Base-by-base conservation (phyloP, 768 basidiomycete species). In the Cystobasidiopsis lactophilus region DNA sequence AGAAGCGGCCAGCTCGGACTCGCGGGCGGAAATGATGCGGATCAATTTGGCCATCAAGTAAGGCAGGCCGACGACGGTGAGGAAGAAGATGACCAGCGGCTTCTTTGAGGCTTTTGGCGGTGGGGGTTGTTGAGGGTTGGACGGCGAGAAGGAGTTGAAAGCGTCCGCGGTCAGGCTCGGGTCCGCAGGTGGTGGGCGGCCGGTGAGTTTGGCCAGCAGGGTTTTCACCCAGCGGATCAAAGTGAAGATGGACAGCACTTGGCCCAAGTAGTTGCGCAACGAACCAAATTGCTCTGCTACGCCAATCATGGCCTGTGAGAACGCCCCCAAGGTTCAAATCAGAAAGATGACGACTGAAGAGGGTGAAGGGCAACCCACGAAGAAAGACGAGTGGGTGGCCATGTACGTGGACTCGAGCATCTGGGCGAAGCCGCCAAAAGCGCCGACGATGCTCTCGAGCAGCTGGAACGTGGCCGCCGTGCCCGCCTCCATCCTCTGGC, bases 401-500 rank as follows among this genome's bases (percentile, higher is more conserved):
- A 95, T 83, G 68, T 91, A 95, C 4, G 91, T 96, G 31, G 77
- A 80, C 66, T 96, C 91, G 63, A 98, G 79, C 78, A 98, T 89
- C 66, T 96, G 91, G 0, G 91, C 80, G 57, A 98, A 79, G 23
- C 89, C 89, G 0, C 78, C 74, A 68, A 96, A 91, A 3, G 89
- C 93, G 61, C 85, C 83, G 41, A 98, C 91, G 64, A 98, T 80
- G 11, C 82, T 84, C 60, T 95, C 88, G 27, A 98, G 72, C 52
- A 98, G 78, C 27, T 81, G 74, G 63, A 98, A 98, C 2, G 91
- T 95, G 52, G 83, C 80, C 51, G 83, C 80, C 1, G 91, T 98
- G 10, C 84, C 82, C 5, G 77, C 66, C 69, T 93, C 86, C 55
- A 95, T 79, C 0, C 82, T 78, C 62, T 88, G 85, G 0, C 85